phyloP scores from a whole-genome alignment of 1,284 basidiomycete genomes.

The Leccinum pallidistipes region DNA sequence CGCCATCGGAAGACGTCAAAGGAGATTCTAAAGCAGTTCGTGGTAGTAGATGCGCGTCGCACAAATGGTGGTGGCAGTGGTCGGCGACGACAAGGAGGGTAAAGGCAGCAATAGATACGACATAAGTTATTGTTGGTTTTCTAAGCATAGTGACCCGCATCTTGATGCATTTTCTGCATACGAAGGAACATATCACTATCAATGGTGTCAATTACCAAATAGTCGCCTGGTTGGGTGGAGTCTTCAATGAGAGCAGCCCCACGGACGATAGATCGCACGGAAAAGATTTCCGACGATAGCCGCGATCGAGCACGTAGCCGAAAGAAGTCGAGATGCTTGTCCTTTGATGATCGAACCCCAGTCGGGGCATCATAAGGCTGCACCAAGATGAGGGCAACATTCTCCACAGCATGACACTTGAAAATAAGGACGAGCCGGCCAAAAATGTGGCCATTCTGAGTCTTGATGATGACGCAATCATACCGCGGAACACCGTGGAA shows the following conservation, averaged over 20 bases:
- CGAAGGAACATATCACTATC: neutral
- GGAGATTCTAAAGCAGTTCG: constrained; percentile 30
- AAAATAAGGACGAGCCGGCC: constrained; percentile 27
- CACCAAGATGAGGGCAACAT: constrained; percentile 24
- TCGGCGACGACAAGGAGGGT: too few relatives aligned
- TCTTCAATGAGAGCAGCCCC: constrained; percentile 27
- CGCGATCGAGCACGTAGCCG: constrained; percentile 16
- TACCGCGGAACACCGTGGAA: constrained; percentile 28
- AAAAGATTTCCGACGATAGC: constrained; percentile 21
- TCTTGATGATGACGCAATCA: constrained; percentile 28
- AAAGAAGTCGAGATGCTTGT: constrained; percentile 25
- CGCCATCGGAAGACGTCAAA: constrained; percentile 40
- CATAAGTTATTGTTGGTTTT: neutral
- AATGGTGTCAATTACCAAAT: constrained; percentile 15
- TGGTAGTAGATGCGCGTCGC: constrained; percentile 4
- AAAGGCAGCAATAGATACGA: too few relatives aligned
- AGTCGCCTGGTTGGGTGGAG: constrained; percentile 18
- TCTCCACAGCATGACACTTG: constrained; percentile 8
- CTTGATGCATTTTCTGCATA: neutral
- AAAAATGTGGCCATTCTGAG: constrained; percentile 15
- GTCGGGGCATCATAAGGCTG: constrained; percentile 21
- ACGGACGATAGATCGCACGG: constrained; percentile 24
- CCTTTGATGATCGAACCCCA: constrained; percentile 11
- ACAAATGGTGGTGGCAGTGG: neutral
- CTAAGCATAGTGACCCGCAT: neutral